Conservation (phyloP, 2,329 filamentous ascomycete genomes). For the Aphanoascus verrucosus region DNA sequence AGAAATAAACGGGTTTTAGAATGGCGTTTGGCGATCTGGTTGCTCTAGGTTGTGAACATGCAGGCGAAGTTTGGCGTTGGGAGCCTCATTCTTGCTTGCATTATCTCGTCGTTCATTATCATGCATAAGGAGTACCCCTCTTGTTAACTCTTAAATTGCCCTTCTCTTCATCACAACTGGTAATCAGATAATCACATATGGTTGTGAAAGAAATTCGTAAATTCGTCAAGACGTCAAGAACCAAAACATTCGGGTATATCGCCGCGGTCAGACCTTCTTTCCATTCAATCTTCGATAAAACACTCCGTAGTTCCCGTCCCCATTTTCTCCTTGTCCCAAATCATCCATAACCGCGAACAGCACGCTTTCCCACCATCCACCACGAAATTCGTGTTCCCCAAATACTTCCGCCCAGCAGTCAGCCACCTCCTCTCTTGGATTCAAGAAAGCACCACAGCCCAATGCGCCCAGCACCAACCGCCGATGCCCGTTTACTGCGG, state of each 20-base stretch:
- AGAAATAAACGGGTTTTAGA: background rate
- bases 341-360: constrained; percentile 52
- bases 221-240: constrained; percentile 1
- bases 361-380: constrained; percentile 55
- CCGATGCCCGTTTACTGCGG: constrained; percentile 46
- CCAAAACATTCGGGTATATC: background rate
- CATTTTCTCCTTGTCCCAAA: constrained; percentile 18
- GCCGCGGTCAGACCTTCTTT: constrained; percentile 19
- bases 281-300: constrained; percentile 25
- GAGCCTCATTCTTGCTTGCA: background rate
- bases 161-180: background rate
- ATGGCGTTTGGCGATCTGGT: background rate
- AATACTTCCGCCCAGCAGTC: constrained; percentile 53
- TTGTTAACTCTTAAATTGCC: background rate
- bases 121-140: background rate
- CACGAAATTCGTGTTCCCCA: constrained; percentile 49
- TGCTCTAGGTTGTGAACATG: background rate
- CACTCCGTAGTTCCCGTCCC: constrained; percentile 25
- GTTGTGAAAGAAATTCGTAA: constrained; percentile 4
- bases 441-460: constrained; percentile 57
- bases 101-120: background rate
- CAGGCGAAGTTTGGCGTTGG: background rate
- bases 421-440: constrained; percentile 53
- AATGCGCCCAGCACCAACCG: constrained; percentile 57
- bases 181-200: background rate